Conservation (phyloP, 176 grass and related monocot species). For the Avena atlantica region DNA sequence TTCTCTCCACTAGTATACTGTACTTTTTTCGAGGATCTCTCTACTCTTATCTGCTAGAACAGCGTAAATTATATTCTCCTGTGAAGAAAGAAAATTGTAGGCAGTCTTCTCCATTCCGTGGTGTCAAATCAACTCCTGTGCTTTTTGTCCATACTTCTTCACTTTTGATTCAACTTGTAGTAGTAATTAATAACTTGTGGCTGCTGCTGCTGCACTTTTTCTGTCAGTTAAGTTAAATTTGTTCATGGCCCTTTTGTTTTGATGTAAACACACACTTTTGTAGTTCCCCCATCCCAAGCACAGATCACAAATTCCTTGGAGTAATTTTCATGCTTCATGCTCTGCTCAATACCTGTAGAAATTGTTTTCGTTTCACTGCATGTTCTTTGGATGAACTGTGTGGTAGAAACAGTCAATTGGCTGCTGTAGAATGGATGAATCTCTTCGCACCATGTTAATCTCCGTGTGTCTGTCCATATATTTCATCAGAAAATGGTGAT, state of each 20-base stretch:
- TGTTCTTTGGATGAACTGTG: background rate
- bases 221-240: background rate
- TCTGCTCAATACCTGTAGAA: background rate
- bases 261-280: background rate
- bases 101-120: background rate
- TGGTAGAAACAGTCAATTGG: background rate
- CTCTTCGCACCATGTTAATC: background rate
- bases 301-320: background rate
- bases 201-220: background rate
- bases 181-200: background rate
- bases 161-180: background rate
- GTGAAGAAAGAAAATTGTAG: background rate
- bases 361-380: background rate
- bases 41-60: background rate
- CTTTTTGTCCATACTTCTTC: background rate
- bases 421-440: no score
- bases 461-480: background rate
- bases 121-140: conserved; percentile 16
- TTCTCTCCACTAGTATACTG: background rate
- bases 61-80: background rate
- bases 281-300: background rate
- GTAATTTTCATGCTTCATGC: background rate
- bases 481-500: conserved; percentile 92
- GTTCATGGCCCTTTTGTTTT: background rate
- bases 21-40: background rate